These are phyloP conservation scores for Leishmania turanica DNA, from an alignment of 208 protist genomes.

Conservation along the genomic window DNA sequence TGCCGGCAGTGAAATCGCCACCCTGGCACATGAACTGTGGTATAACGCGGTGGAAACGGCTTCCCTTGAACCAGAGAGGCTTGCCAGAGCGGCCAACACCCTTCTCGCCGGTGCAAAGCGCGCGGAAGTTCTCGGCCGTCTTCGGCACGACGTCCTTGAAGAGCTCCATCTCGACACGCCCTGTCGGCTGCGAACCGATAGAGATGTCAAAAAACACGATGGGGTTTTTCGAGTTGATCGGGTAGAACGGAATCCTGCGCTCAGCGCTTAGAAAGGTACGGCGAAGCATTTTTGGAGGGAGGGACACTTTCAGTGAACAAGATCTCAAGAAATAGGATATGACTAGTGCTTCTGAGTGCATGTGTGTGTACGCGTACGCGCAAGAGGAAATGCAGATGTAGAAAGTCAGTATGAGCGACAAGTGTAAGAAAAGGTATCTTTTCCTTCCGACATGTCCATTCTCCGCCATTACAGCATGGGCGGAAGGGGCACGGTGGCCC, in stretches of 20 bases:
- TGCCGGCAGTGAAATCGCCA: slow-evolving; percentile 94
- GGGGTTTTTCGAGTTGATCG: slow-evolving; percentile 77
- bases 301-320: not conserved
- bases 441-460: not conserved
- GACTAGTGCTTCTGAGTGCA: not conserved
- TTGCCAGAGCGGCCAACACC: slow-evolving; percentile 86
- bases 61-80: slow-evolving; percentile 95
- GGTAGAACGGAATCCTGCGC: slow-evolving; percentile 84
- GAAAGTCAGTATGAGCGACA: not conserved
- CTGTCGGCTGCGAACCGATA: slow-evolving; percentile 81
- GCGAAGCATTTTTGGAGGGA: slow-evolving; percentile 9
- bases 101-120: slow-evolving; percentile 93
- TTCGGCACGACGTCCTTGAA: slow-evolving; percentile 93
- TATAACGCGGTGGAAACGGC: slow-evolving; percentile 96
- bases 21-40: slow-evolving; percentile 95
- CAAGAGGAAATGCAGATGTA: not conserved
- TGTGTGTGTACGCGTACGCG: slow-evolving; percentile 1
- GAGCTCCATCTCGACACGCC: slow-evolving; percentile 93
- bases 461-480: not conserved
- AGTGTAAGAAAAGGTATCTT: not conserved
- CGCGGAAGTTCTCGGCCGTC: slow-evolving; percentile 96
- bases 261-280: slow-evolving; percentile 49
- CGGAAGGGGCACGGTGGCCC: not conserved
- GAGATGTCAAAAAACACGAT: slow-evolving; percentile 94
- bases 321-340: slow-evolving; percentile 5